A percentile compares a stretch with the other conserved stretches of the same genome.
These are phyloP conservation scores for Starmerella bombicola DNA, from an alignment of 805 yeast species.

Conservation along the genomic window DNA sequence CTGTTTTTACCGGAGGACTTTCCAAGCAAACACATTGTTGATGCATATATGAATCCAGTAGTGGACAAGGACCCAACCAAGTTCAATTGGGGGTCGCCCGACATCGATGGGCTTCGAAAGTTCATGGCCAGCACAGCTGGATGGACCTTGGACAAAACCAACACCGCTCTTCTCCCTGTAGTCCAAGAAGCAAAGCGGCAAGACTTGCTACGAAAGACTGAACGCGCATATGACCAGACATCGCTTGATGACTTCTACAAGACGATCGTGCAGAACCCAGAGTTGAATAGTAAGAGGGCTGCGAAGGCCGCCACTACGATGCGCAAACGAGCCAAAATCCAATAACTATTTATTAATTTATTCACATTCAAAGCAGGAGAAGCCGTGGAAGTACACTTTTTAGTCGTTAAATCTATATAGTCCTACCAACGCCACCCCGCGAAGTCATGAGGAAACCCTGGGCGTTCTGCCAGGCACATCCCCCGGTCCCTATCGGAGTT, in stretches of 20 bases:
- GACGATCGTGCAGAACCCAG: slow-evolving; percentile 21
- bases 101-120: slow-evolving; percentile 61
- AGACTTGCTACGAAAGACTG: slow-evolving; percentile 17
- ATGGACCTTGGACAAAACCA: slow-evolving; percentile 66
- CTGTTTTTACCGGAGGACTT: slow-evolving; percentile 47
- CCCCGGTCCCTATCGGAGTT: too few relatives aligned
- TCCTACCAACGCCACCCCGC: too few relatives aligned
- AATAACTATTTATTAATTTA: too few relatives aligned
- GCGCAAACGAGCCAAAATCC: slow-evolving; percentile 2
- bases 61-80: slow-evolving; percentile 70
- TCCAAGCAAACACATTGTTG: slow-evolving; percentile 55
- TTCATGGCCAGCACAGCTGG: slow-evolving; percentile 60
- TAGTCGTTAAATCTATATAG: not conserved
- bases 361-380: not conserved
- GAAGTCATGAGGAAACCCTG: too few relatives aligned
- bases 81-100: slow-evolving; percentile 86
- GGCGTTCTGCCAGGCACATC: too few relatives aligned
- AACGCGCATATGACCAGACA: slow-evolving; percentile 15
- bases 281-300: slow-evolving; percentile 25
- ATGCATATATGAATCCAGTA: slow-evolving; percentile 69
- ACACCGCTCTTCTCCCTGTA: slow-evolving; percentile 75
- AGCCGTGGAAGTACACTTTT: not conserved
- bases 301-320: slow-evolving; percentile 15
- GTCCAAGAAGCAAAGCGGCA: slow-evolving; percentile 56
- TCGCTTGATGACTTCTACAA: slow-evolving; percentile 22